A percentile compares a stretch with the other conserved stretches of the same genome.
Conservation (phyloP, 495 filamentous ascomycete genomes). For the Tuber indicum region DNA sequence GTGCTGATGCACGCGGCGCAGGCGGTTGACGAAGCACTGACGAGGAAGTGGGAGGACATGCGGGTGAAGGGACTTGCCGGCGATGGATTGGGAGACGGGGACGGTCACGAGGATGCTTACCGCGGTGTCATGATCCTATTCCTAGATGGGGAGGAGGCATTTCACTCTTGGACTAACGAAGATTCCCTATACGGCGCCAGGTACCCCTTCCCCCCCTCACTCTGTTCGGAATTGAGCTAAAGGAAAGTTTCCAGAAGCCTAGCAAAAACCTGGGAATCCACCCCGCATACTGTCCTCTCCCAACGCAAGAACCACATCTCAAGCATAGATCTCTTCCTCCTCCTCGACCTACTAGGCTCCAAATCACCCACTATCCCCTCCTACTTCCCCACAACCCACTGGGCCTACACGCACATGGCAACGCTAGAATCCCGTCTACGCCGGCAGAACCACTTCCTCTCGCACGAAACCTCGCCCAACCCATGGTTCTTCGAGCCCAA, state of each 20-base stretch:
- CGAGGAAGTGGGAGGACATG: slow-evolving; percentile 72
- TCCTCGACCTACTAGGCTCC: slow-evolving; percentile 83
- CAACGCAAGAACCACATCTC: slow-evolving; percentile 65
- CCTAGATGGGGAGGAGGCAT: slow-evolving; percentile 92
- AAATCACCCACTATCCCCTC: slow-evolving; percentile 64
- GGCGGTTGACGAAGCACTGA: slow-evolving; percentile 70
- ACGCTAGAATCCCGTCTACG: slow-evolving; percentile 64
- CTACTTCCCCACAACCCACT: slow-evolving; percentile 82
- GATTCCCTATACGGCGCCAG: slow-evolving; percentile 87
- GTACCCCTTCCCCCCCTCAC: slow-evolving; percentile 38
- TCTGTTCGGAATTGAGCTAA: slow-evolving; percentile 19
- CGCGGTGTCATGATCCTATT: slow-evolving; percentile 84
- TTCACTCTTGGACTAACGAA: slow-evolving; percentile 63
- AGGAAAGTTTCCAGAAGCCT: slow-evolving; percentile 50
- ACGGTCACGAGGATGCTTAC: slow-evolving; percentile 22
- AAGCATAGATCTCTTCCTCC: slow-evolving; percentile 79
- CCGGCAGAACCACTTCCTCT: slow-evolving; percentile 48
- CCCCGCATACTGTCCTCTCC: slow-evolving; percentile 60
- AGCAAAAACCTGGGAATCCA: slow-evolving; percentile 65
- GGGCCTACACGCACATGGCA: slow-evolving; percentile 75
- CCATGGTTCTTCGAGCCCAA: slow-evolving; percentile 35
- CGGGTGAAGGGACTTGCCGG: slow-evolving; percentile 50
- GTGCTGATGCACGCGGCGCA: slow-evolving; percentile 81
- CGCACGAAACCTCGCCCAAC: slow-evolving; percentile 45
- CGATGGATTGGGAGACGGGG: slow-evolving; percentile 56